Base-by-base conservation (phyloP, 78 protist genomes). In the Dictyostelium discoideum region DNA sequence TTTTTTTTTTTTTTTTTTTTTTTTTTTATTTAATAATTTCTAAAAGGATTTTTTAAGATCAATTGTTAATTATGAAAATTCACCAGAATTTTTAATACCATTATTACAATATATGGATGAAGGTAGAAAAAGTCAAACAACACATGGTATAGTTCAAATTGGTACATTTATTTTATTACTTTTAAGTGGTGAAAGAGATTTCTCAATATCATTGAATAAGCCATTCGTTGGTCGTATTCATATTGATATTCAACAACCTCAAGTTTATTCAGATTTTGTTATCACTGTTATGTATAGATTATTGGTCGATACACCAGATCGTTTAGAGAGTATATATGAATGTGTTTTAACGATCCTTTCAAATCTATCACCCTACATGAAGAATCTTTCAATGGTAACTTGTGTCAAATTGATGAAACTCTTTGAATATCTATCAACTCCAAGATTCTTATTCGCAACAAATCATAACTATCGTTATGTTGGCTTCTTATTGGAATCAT, bases 291-390 rank as follows among this genome's bases (percentile, higher is more conserved):
- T 90, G 85, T 89, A 89, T 57, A 65, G 93, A 73, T 39, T 89
- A 10, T 42, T 89, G 29, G 67, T 87, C 20, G 92, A 80, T 11
- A 77, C 92, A 6, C 63, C 90, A 54, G 95, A 89, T 22, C 84
- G 65, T 37, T 48, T 80, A 0, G 97, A 90, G 50, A 57, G 81
- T 22, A 92, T 90, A 10, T 90, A 50, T 67, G 97, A 95, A 79
- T 87, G 97, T 84, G 69, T 97, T 44, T 69, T 97, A 39, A 92
- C 98, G 0, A 81, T 96, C 10, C 42, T 97, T 44, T 54, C 96
- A 5, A 97, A 97, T 83, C 86, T 96, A 8, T 92, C 97, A 32
- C 98, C 98, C 2, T 97, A 95, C 84, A 84, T 95, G 92, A 97
- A 97, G 82, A 78, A 92, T 20, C 60, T 97, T 8, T 87, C 94